Base-by-base conservation (phyloP, 2,329 filamentous ascomycete genomes). In the Allantophomopsis lycopodina region DNA sequence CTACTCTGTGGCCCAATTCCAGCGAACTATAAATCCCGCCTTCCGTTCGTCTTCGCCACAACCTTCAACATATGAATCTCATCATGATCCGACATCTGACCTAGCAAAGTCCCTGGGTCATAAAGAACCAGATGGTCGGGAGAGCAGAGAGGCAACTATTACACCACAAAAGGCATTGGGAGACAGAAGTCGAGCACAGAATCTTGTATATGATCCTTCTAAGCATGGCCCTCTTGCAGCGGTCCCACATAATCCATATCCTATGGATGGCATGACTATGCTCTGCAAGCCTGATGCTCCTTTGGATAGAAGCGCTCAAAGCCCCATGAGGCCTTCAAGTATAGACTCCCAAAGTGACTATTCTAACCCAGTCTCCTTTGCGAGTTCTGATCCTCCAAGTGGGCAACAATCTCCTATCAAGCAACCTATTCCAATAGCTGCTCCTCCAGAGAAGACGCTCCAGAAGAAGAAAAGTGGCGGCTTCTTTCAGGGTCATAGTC, bases 41-140 rank as follows among this genome's bases (percentile, higher is more conserved):
- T 96, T 93, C 66, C 76, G 93, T 45, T 87, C 82, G n/a, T 94
- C 91, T 0, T 98, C 91, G 7, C 91, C 93, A 1, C 88, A 94
- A 54, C 89, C 89, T 10, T 95, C 91, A 3, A 86, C 80, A 1
- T 94, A 83, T 49, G 86, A 93, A 54, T 94, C 88, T 30, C 88
- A 94, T 49, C 83, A 94, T 56, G 87, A 94, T 52, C 84, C 85
- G 2, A 76, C 87, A 50, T 82, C 80, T 6, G 71, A 73, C 34
- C 62, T 91, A 41, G 80, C 80, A 7, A 70, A 76, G 40, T 77
- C 85, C 45, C 62, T 91, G 56, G 75, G 71, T 14, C 79, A 79
- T 40, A 59, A 66, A 40, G 69, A 73, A 17, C 56, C 62, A 4
- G 53, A 57, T 5, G 50, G 47, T 36, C 50, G 53, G 10, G 76